Conservation (phyloP, 2,329 filamentous ascomycete genomes). For the Triangularia verruculosa region DNA sequence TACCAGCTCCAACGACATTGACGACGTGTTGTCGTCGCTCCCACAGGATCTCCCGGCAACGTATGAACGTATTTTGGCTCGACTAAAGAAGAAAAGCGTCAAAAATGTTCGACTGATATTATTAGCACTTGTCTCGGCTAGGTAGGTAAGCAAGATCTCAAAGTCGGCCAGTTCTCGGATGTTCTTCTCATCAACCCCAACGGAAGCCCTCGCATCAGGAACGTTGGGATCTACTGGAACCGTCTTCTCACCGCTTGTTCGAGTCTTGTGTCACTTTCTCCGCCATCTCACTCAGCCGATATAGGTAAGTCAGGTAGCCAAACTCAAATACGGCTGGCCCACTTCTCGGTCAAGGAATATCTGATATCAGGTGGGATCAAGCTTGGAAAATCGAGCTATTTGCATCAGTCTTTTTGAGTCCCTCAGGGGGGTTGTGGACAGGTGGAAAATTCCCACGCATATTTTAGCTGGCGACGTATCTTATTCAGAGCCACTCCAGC, state of each 20-base stretch:
- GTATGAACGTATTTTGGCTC: not conserved
- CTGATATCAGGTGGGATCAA: not conserved
- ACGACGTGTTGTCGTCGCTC: constrained; percentile 1
- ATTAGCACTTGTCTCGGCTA: not conserved
- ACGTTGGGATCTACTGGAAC: not conserved
- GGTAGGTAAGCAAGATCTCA: not conserved
- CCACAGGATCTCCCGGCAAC: not conserved
- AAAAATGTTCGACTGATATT: not conserved
- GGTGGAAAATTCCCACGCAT: not conserved
- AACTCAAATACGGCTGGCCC: not conserved
- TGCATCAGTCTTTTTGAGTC: not conserved
- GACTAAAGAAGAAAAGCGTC: not conserved
- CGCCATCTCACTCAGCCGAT: not conserved
- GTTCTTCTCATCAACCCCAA: not conserved
- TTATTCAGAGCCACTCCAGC: not conserved
- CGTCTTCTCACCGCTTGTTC: not conserved
- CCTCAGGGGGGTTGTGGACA: not conserved
- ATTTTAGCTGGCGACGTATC: not conserved
- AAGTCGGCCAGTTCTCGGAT: not conserved
- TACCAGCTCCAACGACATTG: not conserved
- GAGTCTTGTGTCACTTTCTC: not conserved
- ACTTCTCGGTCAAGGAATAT: not conserved
- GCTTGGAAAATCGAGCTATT: not conserved
- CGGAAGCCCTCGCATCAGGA: not conserved
- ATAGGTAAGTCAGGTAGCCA: not conserved